phyloP scores from a whole-genome alignment of 169 alveolate species.

The Cryptosporidium parvum region DNA sequence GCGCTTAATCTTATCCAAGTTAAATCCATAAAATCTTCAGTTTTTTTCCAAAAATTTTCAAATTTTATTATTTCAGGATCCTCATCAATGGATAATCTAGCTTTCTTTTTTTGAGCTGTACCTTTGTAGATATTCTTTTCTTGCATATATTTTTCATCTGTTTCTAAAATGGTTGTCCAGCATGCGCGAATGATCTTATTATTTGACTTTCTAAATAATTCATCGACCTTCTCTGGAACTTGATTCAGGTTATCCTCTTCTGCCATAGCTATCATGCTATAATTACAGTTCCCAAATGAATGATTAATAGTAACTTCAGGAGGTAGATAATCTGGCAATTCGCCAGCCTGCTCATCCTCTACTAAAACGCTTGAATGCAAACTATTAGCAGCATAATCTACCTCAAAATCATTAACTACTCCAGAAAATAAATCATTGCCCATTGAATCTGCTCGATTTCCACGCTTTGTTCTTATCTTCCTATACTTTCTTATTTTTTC shows the following conservation, averaged over 20 bases:
- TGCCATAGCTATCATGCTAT: constrained; percentile 61
- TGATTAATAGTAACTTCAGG: constrained; percentile 51
- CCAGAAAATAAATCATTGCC: constrained; percentile 29
- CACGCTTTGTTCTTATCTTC: constrained; percentile 12
- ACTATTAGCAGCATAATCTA: not conserved
- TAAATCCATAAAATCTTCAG: constrained; percentile 32
- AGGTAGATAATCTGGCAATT: constrained; percentile 51
- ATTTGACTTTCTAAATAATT: constrained; percentile 46
- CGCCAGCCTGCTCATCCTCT: constrained; percentile 40
- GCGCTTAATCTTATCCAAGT: constrained; percentile 70
- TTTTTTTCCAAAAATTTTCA: constrained; percentile 50
- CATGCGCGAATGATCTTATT: constrained; percentile 49
- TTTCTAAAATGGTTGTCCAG: constrained; percentile 58
- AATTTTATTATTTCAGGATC: constrained; percentile 50
- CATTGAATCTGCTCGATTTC: constrained; percentile 31
- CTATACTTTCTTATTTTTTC: constrained; percentile 55
- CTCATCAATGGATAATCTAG: constrained; percentile 38
- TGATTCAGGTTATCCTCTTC: constrained; percentile 70
- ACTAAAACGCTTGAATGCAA: constrained; percentile 44
- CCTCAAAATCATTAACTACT: constrained; percentile 17
- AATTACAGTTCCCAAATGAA: constrained; percentile 66
- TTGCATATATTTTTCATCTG: constrained; percentile 18
- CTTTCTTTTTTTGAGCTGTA: constrained; percentile 19
- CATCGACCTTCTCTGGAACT: constrained; percentile 45
- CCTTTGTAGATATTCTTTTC: constrained; percentile 14